phyloP scores from a whole-genome alignment of 1,284 basidiomycete species.

The Leucoagaricus sp. region DNA sequence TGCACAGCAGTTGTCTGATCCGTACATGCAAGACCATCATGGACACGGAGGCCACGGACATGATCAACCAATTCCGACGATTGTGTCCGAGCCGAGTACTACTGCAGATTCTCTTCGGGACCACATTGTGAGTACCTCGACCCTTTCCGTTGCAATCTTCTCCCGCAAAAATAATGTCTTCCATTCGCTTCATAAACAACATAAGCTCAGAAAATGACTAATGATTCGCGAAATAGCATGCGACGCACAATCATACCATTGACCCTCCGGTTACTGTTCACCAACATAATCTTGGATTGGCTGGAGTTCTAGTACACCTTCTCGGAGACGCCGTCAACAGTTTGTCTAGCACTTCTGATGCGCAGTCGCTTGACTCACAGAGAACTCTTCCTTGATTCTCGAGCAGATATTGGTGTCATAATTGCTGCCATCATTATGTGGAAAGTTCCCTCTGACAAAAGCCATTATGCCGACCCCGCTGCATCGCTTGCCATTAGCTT shows the following conservation, averaged over 20 bases:
- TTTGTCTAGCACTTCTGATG: conserved; percentile 23
- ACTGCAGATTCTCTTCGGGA: conserved; percentile 24
- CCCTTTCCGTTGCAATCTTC: not conserved
- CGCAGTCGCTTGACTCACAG: conserved; percentile 1
- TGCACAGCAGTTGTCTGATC: conserved; percentile 1
- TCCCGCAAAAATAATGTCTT: not conserved
- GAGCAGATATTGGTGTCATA: conserved; percentile 48
- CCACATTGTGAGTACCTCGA: conserved; percentile 28
- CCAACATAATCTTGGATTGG: conserved; percentile 41
- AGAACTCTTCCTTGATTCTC: conserved; percentile 5
- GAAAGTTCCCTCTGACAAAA: conserved; percentile 36
- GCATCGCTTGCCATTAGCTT: conserved; percentile 46
- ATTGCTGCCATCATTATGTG: conserved; percentile 45
- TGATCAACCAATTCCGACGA: not conserved
- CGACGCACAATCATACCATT: conserved; percentile 44
- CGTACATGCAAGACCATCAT: conserved; percentile 31
- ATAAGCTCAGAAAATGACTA: not conserved
- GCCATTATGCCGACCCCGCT: conserved; percentile 47
- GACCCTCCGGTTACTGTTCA: conserved; percentile 33
- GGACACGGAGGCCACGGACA: conserved; percentile 19
- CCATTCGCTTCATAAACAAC: not conserved
- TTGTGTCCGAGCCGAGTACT: not conserved
- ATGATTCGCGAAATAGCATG: conserved; percentile 32
- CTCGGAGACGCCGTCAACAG: conserved; percentile 51
- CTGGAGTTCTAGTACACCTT: conserved; percentile 47